Evolutionary conservation across 441 rosid species (phyloP), one percentile per base, ranked within the genome.

Genomic region (Raphanus hybrid): DNA sequence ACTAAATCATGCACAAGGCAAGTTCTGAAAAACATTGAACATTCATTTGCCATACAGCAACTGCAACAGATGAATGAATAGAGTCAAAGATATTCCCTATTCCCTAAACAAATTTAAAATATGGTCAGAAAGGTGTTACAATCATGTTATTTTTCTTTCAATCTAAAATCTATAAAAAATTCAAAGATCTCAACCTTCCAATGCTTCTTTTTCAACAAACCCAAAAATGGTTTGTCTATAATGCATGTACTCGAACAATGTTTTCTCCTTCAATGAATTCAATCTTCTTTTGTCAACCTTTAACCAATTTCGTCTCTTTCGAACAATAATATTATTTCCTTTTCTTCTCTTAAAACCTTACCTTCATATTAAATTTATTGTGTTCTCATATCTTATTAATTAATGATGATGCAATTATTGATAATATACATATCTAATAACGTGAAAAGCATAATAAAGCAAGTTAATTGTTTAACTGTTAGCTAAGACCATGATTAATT

Each of bases 111-210:
- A 52, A 15, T 6, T 15, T 52, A 52, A 52, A 15, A 52, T 52
- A 15, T 52, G 9, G 23, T 52, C 23, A 52, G 10, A 52, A 52
- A 52, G 58, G 58, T 52, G 23, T 52, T 52, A 52, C 58, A 52
- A 15, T 15, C 58, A 52, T 52, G 23, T 52, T 52, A 52, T 7
- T 52, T 15, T 52, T 50, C 18, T 50, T 15, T 52, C 16, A 48
- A n/a, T 1, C 8, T 6, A 15, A n/a, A 50, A 50, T n/a, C 6
- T 14, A 9, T 52, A 14, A 52, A 15, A 52, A 15, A 54, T 54
- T 54, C 59, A 52, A 52, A 52, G 58, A 52, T 52, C 58, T 52
- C 58, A 54, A 54, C 59, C 59, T 54, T 54, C 26, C 59, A 15
- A 54, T 10, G 10, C 10, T 15, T 23, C 59, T 16, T 54, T 54